These are phyloP conservation scores for Hebeloma cylindrosporum DNA, from an alignment of 768 basidiomycete genomes.

Conservation along the genomic window DNA sequence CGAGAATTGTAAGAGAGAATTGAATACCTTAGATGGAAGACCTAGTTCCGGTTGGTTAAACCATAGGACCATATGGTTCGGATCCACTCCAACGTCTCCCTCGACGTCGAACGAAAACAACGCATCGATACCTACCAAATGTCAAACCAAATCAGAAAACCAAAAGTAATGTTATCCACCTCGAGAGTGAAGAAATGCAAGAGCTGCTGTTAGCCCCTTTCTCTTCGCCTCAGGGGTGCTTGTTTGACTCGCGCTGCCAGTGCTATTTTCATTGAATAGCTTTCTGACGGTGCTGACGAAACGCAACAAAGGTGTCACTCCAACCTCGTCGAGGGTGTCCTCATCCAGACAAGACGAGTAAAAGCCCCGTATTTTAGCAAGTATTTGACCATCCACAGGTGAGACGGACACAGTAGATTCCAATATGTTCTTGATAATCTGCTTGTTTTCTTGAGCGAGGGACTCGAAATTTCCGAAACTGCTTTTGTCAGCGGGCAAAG, in stretches of 20 bases:
- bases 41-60: conserved; percentile 80
- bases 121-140: conserved; percentile 62
- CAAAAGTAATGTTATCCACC: conserved; percentile 44
- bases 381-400: conserved; percentile 50
- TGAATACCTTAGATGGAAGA: conserved; percentile 78
- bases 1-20: conserved; percentile 9
- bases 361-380: conserved; percentile 66
- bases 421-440: conserved; percentile 71
- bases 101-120: conserved; percentile 84
- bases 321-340: conserved; percentile 69
- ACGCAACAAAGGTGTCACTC: conserved; percentile 65
- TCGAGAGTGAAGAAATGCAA: conserved; percentile 85
- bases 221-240: conserved; percentile 24
- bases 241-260: conserved; percentile 29
- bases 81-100: conserved; percentile 84
- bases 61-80: conserved; percentile 84
- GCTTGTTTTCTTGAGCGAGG: conserved; percentile 73
- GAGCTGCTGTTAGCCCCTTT: conserved; percentile 73
- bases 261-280: conserved; percentile 57
- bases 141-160: background rate
- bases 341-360: conserved; percentile 86
- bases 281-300: conserved; percentile 61
- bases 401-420: conserved; percentile 43
- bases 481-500: conserved; percentile 85
- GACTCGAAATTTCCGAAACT: conserved; percentile 70